Conservation (phyloP, 176 grass and related monocot species). For the Pontederia crassipes region DNA sequence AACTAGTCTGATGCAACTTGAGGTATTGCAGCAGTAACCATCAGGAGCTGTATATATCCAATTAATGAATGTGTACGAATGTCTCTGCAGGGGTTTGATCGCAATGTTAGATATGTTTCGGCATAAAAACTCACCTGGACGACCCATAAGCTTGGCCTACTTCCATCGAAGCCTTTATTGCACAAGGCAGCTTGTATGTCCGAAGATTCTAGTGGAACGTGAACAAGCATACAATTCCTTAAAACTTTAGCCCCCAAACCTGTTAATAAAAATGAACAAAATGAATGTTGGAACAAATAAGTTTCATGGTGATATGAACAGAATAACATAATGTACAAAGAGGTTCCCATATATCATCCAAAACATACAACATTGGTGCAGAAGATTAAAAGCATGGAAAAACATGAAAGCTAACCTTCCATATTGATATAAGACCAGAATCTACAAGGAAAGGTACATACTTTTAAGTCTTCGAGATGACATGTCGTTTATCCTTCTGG, state of each 20-base stretch:
- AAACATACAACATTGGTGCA: too few relatives aligned
- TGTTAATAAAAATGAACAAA: constrained; percentile 16
- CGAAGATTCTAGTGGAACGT: constrained; percentile 56
- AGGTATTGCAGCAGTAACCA: too few relatives aligned
- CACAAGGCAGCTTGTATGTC: constrained; percentile 49
- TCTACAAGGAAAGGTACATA: constrained; percentile 8
- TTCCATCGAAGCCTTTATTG: constrained; percentile 69
- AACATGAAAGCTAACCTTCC: too few relatives aligned
- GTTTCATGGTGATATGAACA: background rate
- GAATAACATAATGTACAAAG: background rate
- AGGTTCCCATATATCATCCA: too few relatives aligned
- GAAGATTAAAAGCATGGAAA: background rate
- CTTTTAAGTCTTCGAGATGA: constrained; percentile 56
- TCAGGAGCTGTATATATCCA: too few relatives aligned
- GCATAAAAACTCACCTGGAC: constrained; percentile 48
- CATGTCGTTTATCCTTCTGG: constrained; percentile 37
- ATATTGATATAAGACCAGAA: too few relatives aligned
- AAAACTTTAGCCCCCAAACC: constrained; percentile 65
- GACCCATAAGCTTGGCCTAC: constrained; percentile 63
- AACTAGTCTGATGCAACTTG: too few relatives aligned
- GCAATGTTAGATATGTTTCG: background rate
- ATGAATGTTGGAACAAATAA: background rate
- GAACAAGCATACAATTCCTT: constrained; percentile 50
- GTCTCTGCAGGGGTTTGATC: background rate
- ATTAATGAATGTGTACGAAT: too few relatives aligned